A percentile compares a stretch with the other conserved stretches of the same genome.
phyloP scores from a whole-genome alignment of 768 basidiomycete species.

The Paxillus rubicundulus region DNA sequence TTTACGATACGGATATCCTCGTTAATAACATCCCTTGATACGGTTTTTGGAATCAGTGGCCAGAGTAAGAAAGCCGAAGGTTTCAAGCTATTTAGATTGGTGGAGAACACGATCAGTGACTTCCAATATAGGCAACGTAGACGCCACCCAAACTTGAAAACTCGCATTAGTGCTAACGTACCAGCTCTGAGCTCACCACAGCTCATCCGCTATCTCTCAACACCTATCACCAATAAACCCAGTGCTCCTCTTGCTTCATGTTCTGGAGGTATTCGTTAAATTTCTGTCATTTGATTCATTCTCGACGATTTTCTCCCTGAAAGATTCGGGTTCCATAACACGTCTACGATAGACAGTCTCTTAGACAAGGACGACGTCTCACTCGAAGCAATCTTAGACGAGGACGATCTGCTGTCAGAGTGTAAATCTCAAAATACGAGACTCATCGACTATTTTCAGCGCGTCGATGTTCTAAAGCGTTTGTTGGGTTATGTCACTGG shows the following conservation, averaged over 20 bases:
- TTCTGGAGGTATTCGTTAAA: slow-evolving; percentile 44
- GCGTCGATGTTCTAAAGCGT: slow-evolving; percentile 76
- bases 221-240: slow-evolving; percentile 8
- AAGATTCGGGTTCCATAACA: slow-evolving; percentile 91
- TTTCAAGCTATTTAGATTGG: background rate
- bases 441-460: slow-evolving; percentile 83
- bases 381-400: slow-evolving; percentile 89
- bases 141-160: slow-evolving; percentile 18
- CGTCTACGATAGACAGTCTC: slow-evolving; percentile 84
- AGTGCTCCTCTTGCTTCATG: slow-evolving; percentile 33
- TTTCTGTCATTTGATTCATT: background rate
- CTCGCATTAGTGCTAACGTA: slow-evolving; percentile 10
- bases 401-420: slow-evolving; percentile 91
- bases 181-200: slow-evolving; percentile 1
- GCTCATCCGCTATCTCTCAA: slow-evolving; percentile 2
- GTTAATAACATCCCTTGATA: slow-evolving; percentile 25
- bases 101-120: slow-evolving; percentile 7
- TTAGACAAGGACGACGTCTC: slow-evolving; percentile 88
- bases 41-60: slow-evolving; percentile 1
- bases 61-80: no score
- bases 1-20: slow-evolving; percentile 25
- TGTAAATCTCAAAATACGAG: slow-evolving; percentile 93
- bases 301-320: slow-evolving; percentile 7
- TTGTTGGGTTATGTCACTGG: slow-evolving; percentile 85
- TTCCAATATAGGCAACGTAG: slow-evolving; percentile 28